phyloP scores from a whole-genome alignment of 371 early-diverging fungal species.

The Mortierella sp. region DNA sequence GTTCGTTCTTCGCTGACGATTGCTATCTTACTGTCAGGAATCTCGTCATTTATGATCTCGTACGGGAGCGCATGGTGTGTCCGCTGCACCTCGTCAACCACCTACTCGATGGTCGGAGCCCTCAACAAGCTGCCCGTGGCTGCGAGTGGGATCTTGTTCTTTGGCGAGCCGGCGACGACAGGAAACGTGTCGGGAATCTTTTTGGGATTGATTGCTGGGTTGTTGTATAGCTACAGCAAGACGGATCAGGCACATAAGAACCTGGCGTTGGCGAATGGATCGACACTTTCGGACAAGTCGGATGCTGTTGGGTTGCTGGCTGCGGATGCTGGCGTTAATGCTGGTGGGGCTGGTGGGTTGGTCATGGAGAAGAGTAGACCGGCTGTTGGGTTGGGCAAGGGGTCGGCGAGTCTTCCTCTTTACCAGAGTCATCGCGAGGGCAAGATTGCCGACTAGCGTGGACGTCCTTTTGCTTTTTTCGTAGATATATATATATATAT shows the following conservation, averaged over 20 bases:
- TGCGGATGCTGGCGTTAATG: neutral
- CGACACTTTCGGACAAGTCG: slow-evolving; percentile 30
- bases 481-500: too few relatives aligned
- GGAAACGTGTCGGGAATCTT: slow-evolving; percentile 86
- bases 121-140: slow-evolving; percentile 99
- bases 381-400: neutral
- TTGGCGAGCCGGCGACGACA: slow-evolving; percentile 87
- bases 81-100: slow-evolving; percentile 95
- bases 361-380: neutral
- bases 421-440: slow-evolving; percentile 1
- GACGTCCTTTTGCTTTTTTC: neutral
- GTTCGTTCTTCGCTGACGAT: slow-evolving; percentile 66
- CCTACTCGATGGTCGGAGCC: slow-evolving; percentile 99
- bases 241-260: slow-evolving; percentile 61
- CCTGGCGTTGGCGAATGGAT: slow-evolving; percentile 42
- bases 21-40: slow-evolving; percentile 87
- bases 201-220: slow-evolving; percentile 87
- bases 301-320: neutral
- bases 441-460: neutral
- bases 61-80: slow-evolving; percentile 97
- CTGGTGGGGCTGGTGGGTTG: neutral
- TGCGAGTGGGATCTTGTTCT: slow-evolving; percentile 94
- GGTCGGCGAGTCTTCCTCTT: neutral
- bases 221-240: slow-evolving; percentile 87
- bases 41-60: slow-evolving; percentile 93